These are phyloP conservation scores for Fusarium veterinarium DNA, from an alignment of 2,329 filamentous ascomycete species.

Conservation along the genomic window DNA sequence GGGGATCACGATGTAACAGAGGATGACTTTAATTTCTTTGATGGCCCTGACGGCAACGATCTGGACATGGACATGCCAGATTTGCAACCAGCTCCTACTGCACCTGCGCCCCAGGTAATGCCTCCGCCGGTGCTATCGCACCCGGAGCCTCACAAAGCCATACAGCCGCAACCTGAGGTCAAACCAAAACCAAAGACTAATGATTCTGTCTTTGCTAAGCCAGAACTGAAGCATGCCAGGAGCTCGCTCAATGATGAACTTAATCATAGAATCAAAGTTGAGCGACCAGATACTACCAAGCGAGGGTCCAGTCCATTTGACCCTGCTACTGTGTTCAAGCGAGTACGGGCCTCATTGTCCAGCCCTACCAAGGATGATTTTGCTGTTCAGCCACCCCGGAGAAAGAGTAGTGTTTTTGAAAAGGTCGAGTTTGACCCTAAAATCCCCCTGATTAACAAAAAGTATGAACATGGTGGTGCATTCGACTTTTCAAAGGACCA, in stretches of 20 bases:
- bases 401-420: conserved; percentile 63
- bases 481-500: conserved; percentile 59
- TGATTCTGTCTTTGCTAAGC: conserved; percentile 65
- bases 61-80: conserved; percentile 50
- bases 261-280: conserved; percentile 47
- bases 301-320: conserved; percentile 68
- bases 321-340: conserved; percentile 68
- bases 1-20: conserved; percentile 82
- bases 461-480: conserved; percentile 67
- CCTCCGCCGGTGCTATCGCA: conserved; percentile 17
- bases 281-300: conserved; percentile 54
- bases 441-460: conserved; percentile 66
- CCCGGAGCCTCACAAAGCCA: conserved; percentile 22
- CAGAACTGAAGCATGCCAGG: conserved; percentile 68
- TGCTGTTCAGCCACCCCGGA: conserved; percentile 40
- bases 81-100: conserved; percentile 22
- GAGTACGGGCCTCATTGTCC: conserved; percentile 61
- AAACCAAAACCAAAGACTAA: conserved; percentile 40
- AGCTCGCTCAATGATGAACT: conserved; percentile 62
- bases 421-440: conserved; percentile 65
- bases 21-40: conserved; percentile 86
- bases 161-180: conserved; percentile 21
- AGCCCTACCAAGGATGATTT: conserved; percentile 35
- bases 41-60: conserved; percentile 61
- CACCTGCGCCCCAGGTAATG: conserved; percentile 16